phyloP scores from a whole-genome alignment of 1,284 basidiomycete species.

The Albatrellus sp. region DNA sequence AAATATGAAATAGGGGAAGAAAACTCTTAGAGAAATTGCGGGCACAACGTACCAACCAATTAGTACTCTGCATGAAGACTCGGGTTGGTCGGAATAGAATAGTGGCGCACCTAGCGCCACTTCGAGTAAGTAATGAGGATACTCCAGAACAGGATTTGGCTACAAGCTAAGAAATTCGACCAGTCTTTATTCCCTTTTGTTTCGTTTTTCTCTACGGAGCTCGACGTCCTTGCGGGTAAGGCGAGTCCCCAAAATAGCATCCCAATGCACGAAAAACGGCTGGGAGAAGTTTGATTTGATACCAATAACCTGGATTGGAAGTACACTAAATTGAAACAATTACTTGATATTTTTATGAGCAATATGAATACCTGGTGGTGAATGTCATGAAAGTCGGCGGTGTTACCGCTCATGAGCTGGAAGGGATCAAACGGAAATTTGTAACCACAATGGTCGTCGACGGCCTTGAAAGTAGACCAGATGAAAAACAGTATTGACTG shows the following conservation, averaged over 20 bases:
- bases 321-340: neutral
- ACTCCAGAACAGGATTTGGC: no score
- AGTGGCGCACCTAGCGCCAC: no score
- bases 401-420: slow-evolving; percentile 84
- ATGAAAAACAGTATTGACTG: slow-evolving; percentile 82
- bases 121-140: no score
- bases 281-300: slow-evolving; percentile 96
- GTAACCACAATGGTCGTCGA: slow-evolving; percentile 97
- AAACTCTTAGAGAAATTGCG: no score
- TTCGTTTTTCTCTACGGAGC: slow-evolving; percentile 16
- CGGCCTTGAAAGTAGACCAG: slow-evolving; percentile 85
- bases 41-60: no score
- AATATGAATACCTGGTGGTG: slow-evolving; percentile 69
- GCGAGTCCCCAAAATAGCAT: slow-evolving; percentile 67
- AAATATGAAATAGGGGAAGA: no score
- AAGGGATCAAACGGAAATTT: slow-evolving; percentile 81
- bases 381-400: slow-evolving; percentile 96
- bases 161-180: no score
- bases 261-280: slow-evolving; percentile 90
- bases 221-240: slow-evolving; percentile 67
- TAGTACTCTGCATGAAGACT: no score
- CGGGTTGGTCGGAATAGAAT: no score
- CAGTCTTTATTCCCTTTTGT: slow-evolving; percentile 5
- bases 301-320: slow-evolving; percentile 53
- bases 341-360: slow-evolving; percentile 1